Evolutionary conservation across 495 filamentous ascomycete species (phyloP).

Genomic region (Podospora conica): DNA sequence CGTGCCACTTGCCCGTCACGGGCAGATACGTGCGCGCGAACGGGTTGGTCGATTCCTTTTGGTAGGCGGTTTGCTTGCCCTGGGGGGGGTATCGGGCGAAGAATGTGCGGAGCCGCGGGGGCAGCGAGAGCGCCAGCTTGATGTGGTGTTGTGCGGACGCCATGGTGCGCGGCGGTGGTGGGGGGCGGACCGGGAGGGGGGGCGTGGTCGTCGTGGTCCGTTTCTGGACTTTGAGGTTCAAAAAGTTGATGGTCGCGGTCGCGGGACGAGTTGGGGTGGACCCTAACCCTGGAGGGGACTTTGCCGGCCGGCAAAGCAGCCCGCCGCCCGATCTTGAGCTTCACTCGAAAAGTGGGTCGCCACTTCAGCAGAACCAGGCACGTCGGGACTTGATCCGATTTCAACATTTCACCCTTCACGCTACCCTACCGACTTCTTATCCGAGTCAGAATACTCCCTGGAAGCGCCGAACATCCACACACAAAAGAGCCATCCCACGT

Average conservation of each 20-base stretch:
- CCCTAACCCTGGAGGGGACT: constrained; percentile 1
- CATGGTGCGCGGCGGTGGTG: constrained; percentile 19
- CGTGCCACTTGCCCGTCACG: constrained; percentile 67
- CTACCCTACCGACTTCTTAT: neutral
- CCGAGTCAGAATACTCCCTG: neutral
- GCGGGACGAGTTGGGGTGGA: neutral
- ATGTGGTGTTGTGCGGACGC: constrained; percentile 41
- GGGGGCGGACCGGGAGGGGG: neutral
- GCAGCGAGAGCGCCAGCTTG: constrained; percentile 60
- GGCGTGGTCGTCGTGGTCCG: neutral
- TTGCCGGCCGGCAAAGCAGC: neutral
- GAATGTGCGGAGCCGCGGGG: constrained; percentile 73
- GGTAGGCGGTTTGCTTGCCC: constrained; percentile 36
- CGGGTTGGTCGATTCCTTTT: constrained; percentile 56
- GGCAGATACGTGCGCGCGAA: constrained; percentile 69
- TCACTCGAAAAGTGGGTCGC: neutral
- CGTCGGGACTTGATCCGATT: neutral
- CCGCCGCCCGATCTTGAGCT: neutral
- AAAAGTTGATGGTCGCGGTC: constrained; percentile 10
- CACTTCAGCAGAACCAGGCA: neutral
- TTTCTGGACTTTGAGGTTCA: neutral
- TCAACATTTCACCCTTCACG: neutral
- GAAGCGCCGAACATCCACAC: neutral
- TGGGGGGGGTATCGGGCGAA: constrained; percentile 76
- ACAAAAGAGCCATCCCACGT: neutral